Evolutionary conservation across 805 yeast species (phyloP).

Genomic region (Candida chilensis): DNA sequence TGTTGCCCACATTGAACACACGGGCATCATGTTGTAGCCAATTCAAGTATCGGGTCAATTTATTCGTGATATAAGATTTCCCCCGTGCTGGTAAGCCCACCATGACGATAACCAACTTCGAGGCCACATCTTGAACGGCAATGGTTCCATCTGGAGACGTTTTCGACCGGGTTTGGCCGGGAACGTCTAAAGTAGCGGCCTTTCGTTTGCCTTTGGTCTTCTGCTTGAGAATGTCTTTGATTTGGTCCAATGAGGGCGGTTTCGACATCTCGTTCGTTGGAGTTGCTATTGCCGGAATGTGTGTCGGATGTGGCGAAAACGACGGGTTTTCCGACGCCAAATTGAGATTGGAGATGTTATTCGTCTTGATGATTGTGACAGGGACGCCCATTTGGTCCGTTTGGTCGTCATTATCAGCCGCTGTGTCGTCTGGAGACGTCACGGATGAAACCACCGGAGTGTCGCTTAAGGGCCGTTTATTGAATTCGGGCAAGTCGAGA

Average conservation of each 20-base stretch:
- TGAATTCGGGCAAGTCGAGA: slow-evolving; percentile 42
- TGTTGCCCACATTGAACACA: slow-evolving; percentile 93
- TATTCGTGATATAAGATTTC: slow-evolving; percentile 87
- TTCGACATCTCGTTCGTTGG: neutral
- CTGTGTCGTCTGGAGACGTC: slow-evolving; percentile 39
- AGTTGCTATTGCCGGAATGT: neutral
- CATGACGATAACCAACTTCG: slow-evolving; percentile 89
- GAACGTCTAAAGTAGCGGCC: slow-evolving; percentile 83
- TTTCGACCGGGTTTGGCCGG: slow-evolving; percentile 81
- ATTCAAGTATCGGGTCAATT: slow-evolving; percentile 80
- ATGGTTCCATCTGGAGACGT: slow-evolving; percentile 69
- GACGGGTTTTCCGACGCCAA: slow-evolving; percentile 2
- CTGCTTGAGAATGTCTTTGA: slow-evolving; percentile 3
- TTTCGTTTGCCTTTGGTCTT: slow-evolving; percentile 33
- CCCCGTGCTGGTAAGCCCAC: slow-evolving; percentile 96
- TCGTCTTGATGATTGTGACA: slow-evolving; percentile 14
- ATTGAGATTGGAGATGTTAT: slow-evolving; percentile 26
- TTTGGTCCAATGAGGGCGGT: slow-evolving; percentile 1
- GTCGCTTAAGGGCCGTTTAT: slow-evolving; percentile 65
- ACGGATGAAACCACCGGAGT: slow-evolving; percentile 58
- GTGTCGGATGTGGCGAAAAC: slow-evolving; percentile 6
- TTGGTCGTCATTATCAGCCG: slow-evolving; percentile 6
- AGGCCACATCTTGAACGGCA: slow-evolving; percentile 61
- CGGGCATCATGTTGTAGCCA: slow-evolving; percentile 90
- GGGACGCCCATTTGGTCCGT: slow-evolving; percentile 6